Conservation (phyloP, 2,329 filamentous ascomycete species). For the Trichophyton verrucosum region DNA sequence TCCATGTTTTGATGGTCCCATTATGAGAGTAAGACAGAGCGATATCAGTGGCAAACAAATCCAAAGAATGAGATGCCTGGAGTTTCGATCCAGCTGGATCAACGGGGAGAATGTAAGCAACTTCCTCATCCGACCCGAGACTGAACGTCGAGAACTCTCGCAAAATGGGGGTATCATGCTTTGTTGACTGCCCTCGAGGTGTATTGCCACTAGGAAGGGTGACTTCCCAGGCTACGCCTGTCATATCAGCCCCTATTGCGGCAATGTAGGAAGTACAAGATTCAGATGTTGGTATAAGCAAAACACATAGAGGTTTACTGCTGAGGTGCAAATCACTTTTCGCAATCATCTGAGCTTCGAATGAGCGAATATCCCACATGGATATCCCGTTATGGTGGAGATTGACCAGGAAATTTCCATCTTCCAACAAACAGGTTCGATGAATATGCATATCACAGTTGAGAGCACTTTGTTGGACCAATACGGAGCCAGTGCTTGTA, state of each 20-base stretch:
- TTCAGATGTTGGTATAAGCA: slow-evolving; percentile 54
- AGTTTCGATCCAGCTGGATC: slow-evolving; percentile 69
- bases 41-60: slow-evolving; percentile 74
- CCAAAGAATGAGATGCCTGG: slow-evolving; percentile 63
- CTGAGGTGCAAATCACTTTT: slow-evolving; percentile 45
- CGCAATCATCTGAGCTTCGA: slow-evolving; percentile 47
- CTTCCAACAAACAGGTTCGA: slow-evolving; percentile 63
- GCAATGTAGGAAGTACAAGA: slow-evolving; percentile 53
- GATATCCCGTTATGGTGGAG: slow-evolving; percentile 58
- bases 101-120: slow-evolving; percentile 58
- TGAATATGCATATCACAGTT: slow-evolving; percentile 59
- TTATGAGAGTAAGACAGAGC: slow-evolving; percentile 70
- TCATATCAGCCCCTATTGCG: slow-evolving; percentile 67
- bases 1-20: slow-evolving; percentile 73
- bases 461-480: slow-evolving; percentile 57
- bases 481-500: slow-evolving; percentile 39
- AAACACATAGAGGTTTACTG: slow-evolving; percentile 66
- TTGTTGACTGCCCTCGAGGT: slow-evolving; percentile 24
- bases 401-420: slow-evolving; percentile 70
- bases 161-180: slow-evolving; percentile 34
- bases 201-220: slow-evolving; percentile 40
- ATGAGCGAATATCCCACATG: slow-evolving; percentile 63
- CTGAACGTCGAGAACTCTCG: slow-evolving; percentile 59
- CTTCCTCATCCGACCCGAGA: slow-evolving; percentile 43
- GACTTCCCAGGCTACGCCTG: slow-evolving; percentile 72